A percentile compares a stretch with the other conserved stretches of the same genome.
These are phyloP conservation scores for Prunella vulgaris DNA, from an alignment of 257 asterid genomes.

Conservation along the genomic window DNA sequence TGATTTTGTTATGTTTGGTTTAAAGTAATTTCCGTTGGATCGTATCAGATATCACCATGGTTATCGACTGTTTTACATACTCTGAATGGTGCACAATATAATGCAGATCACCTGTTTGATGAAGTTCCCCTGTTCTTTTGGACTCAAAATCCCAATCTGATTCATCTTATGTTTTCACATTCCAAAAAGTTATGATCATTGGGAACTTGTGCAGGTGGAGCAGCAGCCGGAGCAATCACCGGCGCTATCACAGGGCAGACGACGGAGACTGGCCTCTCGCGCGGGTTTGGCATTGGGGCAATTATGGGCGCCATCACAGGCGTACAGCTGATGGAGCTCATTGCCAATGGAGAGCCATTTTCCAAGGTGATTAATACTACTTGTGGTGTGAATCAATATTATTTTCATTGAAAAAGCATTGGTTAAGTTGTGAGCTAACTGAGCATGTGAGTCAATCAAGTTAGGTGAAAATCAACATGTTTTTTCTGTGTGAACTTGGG, in stretches of 20 bases:
- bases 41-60: neutral
- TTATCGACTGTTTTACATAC: too few species aligned
- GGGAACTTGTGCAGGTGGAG: constrained; percentile 52
- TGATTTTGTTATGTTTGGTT: neutral
- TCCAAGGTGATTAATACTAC: constrained; percentile 51
- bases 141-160: neutral
- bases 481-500: neutral
- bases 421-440: too few species aligned
- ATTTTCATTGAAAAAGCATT: neutral
- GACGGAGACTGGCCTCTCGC: constrained; percentile 70
- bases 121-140: constrained; percentile 5
- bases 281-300: constrained; percentile 74
- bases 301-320: constrained; percentile 78
- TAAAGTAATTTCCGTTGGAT: neutral
- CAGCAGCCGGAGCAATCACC: constrained; percentile 52
- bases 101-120: constrained; percentile 16
- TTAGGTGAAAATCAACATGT: neutral
- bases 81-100: neutral
- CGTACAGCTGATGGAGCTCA: constrained; percentile 68
- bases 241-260: constrained; percentile 92
- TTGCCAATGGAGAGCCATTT: constrained; percentile 65
- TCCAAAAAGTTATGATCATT: neutral
- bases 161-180: neutral
- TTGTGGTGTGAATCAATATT: neutral
- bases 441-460: neutral